Evolutionary conservation across 495 filamentous ascomycete genomes (phyloP).

Genomic region (Tuber microsphaerosporum): DNA sequence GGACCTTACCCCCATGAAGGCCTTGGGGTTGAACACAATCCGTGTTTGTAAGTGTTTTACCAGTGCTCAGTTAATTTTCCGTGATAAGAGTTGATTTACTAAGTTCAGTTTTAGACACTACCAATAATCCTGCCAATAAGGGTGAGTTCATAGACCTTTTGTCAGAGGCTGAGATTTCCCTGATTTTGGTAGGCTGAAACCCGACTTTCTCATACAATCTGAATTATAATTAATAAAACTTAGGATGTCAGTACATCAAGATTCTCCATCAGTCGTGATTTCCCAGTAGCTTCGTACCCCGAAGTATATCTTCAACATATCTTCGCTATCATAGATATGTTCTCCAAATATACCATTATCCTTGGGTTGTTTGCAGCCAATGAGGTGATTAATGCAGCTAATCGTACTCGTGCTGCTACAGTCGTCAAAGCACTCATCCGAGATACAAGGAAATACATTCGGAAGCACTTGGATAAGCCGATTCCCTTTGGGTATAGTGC

Average conservation of each 20-base stretch:
- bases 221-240: neutral
- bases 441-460: constrained; percentile 84
- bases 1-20: constrained; percentile 75
- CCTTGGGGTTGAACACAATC: constrained; percentile 82
- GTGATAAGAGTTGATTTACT: constrained; percentile 5
- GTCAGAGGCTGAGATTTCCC: constrained; percentile 80
- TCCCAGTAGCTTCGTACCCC: constrained; percentile 78
- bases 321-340: constrained; percentile 86
- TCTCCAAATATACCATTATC: constrained; percentile 79
- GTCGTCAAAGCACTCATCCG: constrained; percentile 91
- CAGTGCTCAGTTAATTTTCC: neutral
- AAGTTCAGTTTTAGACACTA: constrained; percentile 53
- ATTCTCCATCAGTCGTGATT: constrained; percentile 74
- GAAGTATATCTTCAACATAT: constrained; percentile 82
- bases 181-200: constrained; percentile 59
- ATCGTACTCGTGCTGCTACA: constrained; percentile 65
- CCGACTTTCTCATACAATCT: neutral
- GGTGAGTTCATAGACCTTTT: constrained; percentile 76
- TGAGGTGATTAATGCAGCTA: constrained; percentile 84
- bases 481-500: constrained; percentile 94
- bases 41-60: constrained; percentile 56
- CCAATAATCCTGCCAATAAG: constrained; percentile 79
- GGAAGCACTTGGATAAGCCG: constrained; percentile 61
- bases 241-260: constrained; percentile 60
- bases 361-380: constrained; percentile 95